Conservation (phyloP, 2,329 filamentous ascomycete species). For the Madurella mycetomatis region DNA sequence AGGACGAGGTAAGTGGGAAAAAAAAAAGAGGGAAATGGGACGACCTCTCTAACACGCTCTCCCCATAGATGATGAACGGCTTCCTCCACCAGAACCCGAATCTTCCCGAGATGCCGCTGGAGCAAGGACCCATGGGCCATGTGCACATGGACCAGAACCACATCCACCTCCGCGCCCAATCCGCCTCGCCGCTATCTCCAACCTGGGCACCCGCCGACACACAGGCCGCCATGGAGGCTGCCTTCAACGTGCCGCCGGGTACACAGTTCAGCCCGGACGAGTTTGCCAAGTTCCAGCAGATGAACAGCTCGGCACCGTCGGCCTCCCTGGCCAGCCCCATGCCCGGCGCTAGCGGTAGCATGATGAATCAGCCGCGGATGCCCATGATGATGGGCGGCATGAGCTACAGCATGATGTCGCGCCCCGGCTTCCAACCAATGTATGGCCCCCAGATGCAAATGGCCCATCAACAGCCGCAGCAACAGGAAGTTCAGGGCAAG, state of each 20-base stretch:
- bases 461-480: slow-evolving; percentile 43
- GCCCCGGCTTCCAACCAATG: slow-evolving; percentile 50
- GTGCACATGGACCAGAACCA: slow-evolving; percentile 47
- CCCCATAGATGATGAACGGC: slow-evolving; percentile 77
- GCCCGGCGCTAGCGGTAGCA: slow-evolving; percentile 47
- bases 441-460: slow-evolving; percentile 33
- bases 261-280: slow-evolving; percentile 74
- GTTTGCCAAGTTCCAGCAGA: slow-evolving; percentile 80
- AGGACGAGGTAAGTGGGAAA: slow-evolving; percentile 59
- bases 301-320: slow-evolving; percentile 51
- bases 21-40: background rate
- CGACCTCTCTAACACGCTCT: slow-evolving; percentile 1
- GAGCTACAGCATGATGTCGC: slow-evolving; percentile 47
- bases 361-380: slow-evolving; percentile 45
- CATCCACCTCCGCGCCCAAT: slow-evolving; percentile 49
- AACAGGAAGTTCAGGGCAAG: slow-evolving; percentile 50
- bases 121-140: slow-evolving; percentile 39
- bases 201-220: slow-evolving; percentile 53
- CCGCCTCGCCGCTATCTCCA: slow-evolving; percentile 50
- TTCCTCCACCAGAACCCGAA: slow-evolving; percentile 77
- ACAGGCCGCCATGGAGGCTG: slow-evolving; percentile 67
- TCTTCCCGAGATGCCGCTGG: slow-evolving; percentile 51
- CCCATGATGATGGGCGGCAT: slow-evolving; percentile 54
- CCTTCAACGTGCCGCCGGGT: slow-evolving; percentile 55
- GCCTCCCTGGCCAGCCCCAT: slow-evolving; percentile 50